Base-by-base conservation (phyloP, 2,329 filamentous ascomycete species). In the Diaporthe batatas region DNA sequence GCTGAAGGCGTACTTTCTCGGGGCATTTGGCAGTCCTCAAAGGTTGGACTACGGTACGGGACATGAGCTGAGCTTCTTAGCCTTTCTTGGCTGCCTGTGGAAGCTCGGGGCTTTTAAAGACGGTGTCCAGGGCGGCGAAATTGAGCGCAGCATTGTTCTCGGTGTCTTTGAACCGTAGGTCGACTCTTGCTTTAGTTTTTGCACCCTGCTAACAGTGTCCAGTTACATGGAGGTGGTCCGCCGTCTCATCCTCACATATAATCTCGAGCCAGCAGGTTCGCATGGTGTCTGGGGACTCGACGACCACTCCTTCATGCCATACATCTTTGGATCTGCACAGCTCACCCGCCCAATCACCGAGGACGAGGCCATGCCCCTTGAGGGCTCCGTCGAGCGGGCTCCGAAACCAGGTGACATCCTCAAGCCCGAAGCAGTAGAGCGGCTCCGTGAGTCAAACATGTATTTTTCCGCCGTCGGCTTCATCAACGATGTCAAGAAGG, bases 221-320 rank as follows among this genome's bases (percentile, higher is more conserved):
- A 94, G 93, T 53, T 97, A 97, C 79, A 85, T 97, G n/a, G 85
- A 86, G 42, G 91, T 98, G 2, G 87, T 98, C 58, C 92, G 96
- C 51, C 91, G 89, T 54, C 87, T 99, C 12, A 98, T 99, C 77
- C 86, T 94, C 67, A 96, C 92, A 2, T 99, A 98, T 81, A 98
- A 92, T 0, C 89, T 99, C 25, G 96, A 99, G 80, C 96, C 96
- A 5, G 96, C 96, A 7, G 96, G 96, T 2, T 97, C 96, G 1
- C 96, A 98, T 80, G 96, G 96, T 3, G 96, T 99, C 25, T 99
- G 96, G 96, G 96, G 96, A 25, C 87, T 99, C n/a, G 96, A 99
- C 80, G 96, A 99, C 81, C 96, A 99, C 83, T 95, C 91, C 11
- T 98, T 99, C 81, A 82, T 96, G 34, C 93, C 96, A 0, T 99